Conservation (phyloP, 192 early-diverging fungal genomes). For the Coemansia aciculifera region DNA sequence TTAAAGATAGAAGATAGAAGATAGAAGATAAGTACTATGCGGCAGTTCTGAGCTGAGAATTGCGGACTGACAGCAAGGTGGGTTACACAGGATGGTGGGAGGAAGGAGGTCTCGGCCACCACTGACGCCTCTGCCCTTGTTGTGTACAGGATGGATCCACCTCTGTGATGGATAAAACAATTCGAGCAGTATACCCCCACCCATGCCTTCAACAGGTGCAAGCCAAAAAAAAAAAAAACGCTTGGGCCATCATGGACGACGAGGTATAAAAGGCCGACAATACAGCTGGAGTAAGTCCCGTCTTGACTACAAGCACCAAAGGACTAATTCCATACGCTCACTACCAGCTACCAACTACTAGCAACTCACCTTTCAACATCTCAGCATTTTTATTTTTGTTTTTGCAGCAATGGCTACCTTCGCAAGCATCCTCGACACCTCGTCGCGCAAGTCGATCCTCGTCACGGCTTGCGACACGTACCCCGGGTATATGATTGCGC, state of each 20-base stretch:
- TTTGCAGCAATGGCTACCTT: conserved; percentile 28
- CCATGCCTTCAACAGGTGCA: not conserved
- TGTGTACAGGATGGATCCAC: not conserved
- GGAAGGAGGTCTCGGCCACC: not conserved
- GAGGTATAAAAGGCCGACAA: not conserved
- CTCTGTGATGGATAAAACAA: not conserved
- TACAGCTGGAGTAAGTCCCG: no score
- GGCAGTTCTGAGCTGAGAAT: no score
- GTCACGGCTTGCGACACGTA: conserved; percentile 49
- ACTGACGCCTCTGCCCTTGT: not conserved
- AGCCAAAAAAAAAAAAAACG: not conserved
- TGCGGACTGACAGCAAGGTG: no score
- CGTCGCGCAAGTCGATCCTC: conserved; percentile 33
- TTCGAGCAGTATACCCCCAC: not conserved
- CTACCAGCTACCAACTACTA: not conserved
- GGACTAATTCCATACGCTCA: conserved; percentile 1
- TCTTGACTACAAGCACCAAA: not conserved
- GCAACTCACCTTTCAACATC: not conserved
- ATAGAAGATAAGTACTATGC: not conserved
- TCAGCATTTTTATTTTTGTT: not conserved
- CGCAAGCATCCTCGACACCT: conserved; percentile 23
- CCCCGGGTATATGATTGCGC: conserved; percentile 35
- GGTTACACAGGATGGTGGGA: not conserved
- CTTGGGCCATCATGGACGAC: not conserved
- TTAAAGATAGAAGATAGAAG: not conserved